A percentile compares a stretch with the other conserved stretches of the same genome.
These are phyloP conservation scores for Coffea canephora DNA, from an alignment of 257 asterid genomes.

Conservation along the genomic window DNA sequence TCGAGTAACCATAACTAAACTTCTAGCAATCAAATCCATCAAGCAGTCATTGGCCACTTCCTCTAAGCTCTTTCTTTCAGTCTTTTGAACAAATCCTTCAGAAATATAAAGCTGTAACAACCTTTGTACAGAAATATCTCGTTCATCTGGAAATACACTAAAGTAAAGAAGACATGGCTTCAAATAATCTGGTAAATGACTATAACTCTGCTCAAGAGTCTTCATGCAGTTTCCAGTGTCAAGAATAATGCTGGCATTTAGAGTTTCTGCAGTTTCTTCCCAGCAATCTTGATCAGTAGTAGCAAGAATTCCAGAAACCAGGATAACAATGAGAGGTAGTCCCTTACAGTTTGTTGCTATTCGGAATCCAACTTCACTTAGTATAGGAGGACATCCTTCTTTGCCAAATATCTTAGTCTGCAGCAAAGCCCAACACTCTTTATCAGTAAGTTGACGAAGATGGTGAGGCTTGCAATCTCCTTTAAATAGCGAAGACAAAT, in stretches of 20 bases:
- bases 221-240: too few relatives aligned
- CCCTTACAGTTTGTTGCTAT: conserved; percentile 13
- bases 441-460: neutral
- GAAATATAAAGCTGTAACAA: conserved; percentile 24
- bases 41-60: neutral
- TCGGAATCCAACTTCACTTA: neutral
- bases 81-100: conserved; percentile 12
- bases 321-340: too few relatives aligned
- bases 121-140: neutral
- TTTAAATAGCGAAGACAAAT: too few relatives aligned
- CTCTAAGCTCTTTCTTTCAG: neutral
- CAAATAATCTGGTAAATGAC: conserved; percentile 18
- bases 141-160: conserved; percentile 21
- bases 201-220: too few relatives aligned
- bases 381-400: conserved; percentile 4
- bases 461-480: neutral
- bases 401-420: conserved; percentile 2
- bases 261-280: too few relatives aligned
- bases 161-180: conserved; percentile 27
- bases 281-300: too few relatives aligned
- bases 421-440: conserved; percentile 26
- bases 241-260: too few relatives aligned
- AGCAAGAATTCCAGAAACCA: too few relatives aligned
- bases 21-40: too few relatives aligned
- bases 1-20: too few relatives aligned